A percentile compares a stretch with the other conserved stretches of the same genome.
Conservation (phyloP, 352 stramenopile species). For the Pythium myriotylum region DNA sequence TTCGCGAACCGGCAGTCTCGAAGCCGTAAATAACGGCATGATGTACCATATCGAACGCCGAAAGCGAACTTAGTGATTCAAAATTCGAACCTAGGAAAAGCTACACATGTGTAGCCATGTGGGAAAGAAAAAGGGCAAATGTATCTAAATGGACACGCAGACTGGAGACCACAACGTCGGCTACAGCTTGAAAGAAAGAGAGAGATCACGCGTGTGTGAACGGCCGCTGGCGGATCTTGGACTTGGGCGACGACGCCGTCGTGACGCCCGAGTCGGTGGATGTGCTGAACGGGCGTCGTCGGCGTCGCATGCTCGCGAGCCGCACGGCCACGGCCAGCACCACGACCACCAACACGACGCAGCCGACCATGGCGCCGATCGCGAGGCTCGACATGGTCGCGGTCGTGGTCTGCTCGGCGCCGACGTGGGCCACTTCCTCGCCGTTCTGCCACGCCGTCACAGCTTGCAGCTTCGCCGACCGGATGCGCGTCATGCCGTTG, state of each 20-base stretch:
- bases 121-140: not conserved
- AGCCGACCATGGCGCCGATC: slow-evolving; percentile 33
- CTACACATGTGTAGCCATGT: not conserved
- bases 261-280: slow-evolving; percentile 28
- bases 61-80: too few species aligned
- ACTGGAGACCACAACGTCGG: too few species aligned
- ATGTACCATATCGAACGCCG: too few species aligned
- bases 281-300: slow-evolving; percentile 16
- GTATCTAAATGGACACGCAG: slow-evolving; percentile 3
- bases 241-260: slow-evolving; percentile 26
- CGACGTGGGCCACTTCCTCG: slow-evolving; percentile 39
- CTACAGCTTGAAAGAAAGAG: too few species aligned
- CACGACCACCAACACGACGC: slow-evolving; percentile 33
- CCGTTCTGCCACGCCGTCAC: slow-evolving; percentile 42
- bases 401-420: slow-evolving; percentile 20
- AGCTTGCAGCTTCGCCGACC: slow-evolving; percentile 36
- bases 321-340: slow-evolving; percentile 37
- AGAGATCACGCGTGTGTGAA: slow-evolving; percentile 35
- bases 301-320: slow-evolving; percentile 30
- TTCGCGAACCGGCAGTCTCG: slow-evolving; percentile 16
- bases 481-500: slow-evolving; percentile 38
- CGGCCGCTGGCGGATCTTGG: slow-evolving; percentile 29
- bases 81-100: too few species aligned
- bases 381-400: slow-evolving; percentile 27
- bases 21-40: slow-evolving; percentile 17